A percentile compares a stretch with the other conserved stretches of the same genome.
phyloP scores from a whole-genome alignment of 2,329 filamentous ascomycete genomes.

The Colletotrichum sp. region DNA sequence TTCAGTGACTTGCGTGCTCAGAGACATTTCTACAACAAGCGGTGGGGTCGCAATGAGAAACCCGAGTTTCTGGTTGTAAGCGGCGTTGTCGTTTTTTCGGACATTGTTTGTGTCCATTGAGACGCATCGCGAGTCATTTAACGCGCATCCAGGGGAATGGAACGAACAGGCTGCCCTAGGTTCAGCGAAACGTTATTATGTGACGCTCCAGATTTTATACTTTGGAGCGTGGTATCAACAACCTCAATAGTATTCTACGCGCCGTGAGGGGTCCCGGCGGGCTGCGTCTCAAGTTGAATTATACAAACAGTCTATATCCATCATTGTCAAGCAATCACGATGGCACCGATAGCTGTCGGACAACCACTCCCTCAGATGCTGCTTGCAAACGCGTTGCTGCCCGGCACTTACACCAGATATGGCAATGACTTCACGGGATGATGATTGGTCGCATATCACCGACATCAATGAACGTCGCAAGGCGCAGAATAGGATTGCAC shows the following conservation, averaged over 20 bases:
- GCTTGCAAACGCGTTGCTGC: background rate
- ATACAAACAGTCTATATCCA: background rate
- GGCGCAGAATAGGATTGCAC: constrained; percentile 2
- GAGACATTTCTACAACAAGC: background rate
- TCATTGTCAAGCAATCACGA: too few species aligned
- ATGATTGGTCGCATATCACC: constrained; percentile 38
- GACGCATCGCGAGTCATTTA: background rate
- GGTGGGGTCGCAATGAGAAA: background rate
- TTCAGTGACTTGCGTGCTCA: background rate
- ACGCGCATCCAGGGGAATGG: background rate
- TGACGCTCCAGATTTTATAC: background rate
- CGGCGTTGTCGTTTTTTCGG: background rate
- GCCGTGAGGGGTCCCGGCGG: background rate
- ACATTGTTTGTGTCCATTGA: background rate
- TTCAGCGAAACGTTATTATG: background rate
- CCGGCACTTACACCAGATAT: background rate
- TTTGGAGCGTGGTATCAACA: background rate
- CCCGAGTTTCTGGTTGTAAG: background rate
- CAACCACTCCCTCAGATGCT: background rate
- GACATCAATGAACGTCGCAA: constrained; percentile 24
- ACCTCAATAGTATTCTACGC: background rate
- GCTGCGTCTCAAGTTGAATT: background rate
- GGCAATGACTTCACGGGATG: constrained; percentile 7
- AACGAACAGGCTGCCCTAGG: background rate
- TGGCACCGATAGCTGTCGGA: fast-evolving